phyloP scores from a whole-genome alignment of 192 early-diverging fungal species.

The Dimargaris xerosporica region DNA sequence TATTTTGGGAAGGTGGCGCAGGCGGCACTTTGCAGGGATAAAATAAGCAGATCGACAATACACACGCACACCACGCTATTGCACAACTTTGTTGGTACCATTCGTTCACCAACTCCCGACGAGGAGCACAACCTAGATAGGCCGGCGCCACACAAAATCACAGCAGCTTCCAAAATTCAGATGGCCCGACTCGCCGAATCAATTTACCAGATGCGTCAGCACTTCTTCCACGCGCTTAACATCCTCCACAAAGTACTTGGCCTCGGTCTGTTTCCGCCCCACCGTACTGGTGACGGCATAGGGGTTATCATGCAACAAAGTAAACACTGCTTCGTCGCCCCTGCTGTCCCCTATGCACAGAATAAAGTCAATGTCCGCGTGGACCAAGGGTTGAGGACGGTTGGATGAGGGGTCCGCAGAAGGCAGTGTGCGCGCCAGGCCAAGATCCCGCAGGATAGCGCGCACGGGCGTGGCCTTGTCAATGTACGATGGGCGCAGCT shows the following conservation, averaged over 20 bases:
- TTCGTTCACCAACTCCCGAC: too few relatives aligned
- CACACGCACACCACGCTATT: too few relatives aligned
- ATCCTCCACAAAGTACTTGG: conserved; percentile 68
- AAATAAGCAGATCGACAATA: too few relatives aligned
- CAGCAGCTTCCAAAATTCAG: background rate
- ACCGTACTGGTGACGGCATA: conserved; percentile 77
- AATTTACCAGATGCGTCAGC: conserved; percentile 21
- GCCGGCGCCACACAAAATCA: background rate
- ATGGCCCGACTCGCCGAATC: background rate
- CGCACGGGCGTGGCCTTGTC: conserved; percentile 85
- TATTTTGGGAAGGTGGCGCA: too few relatives aligned
- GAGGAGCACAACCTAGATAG: too few relatives aligned
- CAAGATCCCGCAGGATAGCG: conserved; percentile 71
- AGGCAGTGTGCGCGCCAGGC: conserved; percentile 11
- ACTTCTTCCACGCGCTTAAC: conserved; percentile 35
- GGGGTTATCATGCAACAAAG: conserved; percentile 32
- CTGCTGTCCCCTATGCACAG: conserved; percentile 89
- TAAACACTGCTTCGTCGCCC: conserved; percentile 90
- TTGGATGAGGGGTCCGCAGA: too few relatives aligned
- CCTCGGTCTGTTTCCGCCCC: conserved; percentile 92
- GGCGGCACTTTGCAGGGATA: too few relatives aligned
- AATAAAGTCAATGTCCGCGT: conserved; percentile 39
- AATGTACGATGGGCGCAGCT: conserved; percentile 80
- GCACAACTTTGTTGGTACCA: too few relatives aligned
- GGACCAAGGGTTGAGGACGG: background rate